phyloP scores from a whole-genome alignment of 108 stramenopile species.

The Stephanodiscus minutulus region DNA sequence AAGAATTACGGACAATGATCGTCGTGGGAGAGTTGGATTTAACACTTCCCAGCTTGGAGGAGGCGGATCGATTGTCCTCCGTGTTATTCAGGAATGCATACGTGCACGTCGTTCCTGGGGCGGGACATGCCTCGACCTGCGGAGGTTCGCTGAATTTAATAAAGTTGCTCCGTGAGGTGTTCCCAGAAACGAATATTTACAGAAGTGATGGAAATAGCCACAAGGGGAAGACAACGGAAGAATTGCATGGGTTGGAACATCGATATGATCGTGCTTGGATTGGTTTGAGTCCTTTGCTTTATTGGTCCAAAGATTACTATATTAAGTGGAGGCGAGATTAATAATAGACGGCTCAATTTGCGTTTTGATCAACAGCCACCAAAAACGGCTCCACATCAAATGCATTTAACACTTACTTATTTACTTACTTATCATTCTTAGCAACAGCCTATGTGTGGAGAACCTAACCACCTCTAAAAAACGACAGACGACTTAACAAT shows the following conservation, averaged over 20 bases:
- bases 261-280: constrained; percentile 71
- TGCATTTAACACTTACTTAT: no score
- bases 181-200: constrained; percentile 48
- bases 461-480: no score
- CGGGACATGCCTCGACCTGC: constrained; percentile 86
- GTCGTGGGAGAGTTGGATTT: constrained; percentile 82
- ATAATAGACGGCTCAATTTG: background rate
- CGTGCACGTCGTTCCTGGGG: constrained; percentile 74
- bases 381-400: no score
- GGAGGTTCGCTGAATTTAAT: constrained; percentile 77
- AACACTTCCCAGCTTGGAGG: constrained; percentile 75
- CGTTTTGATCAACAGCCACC: no score
- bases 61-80: constrained; percentile 68
- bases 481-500: no score
- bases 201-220: constrained; percentile 7
- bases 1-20: constrained; percentile 61
- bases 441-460: no score
- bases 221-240: constrained; percentile 7
- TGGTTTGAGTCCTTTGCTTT: constrained; percentile 72
- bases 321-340: constrained; percentile 21
- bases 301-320: constrained; percentile 67
- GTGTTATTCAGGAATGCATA: constrained; percentile 39
- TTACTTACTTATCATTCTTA: no score
- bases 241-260: constrained; percentile 64
- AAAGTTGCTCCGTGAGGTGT: constrained; percentile 58